Conservation (phyloP, 164 flowering plant species). For the Cinnamomum micranthum region DNA sequence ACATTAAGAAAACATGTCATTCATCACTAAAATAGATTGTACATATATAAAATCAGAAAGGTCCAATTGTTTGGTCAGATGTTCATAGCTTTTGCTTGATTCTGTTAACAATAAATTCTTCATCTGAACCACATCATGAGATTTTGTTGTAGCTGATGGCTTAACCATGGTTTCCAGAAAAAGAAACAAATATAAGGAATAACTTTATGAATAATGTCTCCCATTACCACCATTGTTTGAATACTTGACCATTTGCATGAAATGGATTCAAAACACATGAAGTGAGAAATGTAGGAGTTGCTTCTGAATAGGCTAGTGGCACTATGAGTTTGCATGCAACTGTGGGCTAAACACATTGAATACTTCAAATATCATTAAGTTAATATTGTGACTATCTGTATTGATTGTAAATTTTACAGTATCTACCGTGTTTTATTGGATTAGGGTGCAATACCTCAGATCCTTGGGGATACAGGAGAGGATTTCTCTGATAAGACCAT, state of each 20-base stretch:
- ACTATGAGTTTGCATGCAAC: too few species aligned
- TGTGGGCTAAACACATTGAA: not conserved
- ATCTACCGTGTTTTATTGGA: conserved; percentile 22
- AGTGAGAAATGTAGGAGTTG: not conserved
- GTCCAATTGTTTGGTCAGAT: too few species aligned
- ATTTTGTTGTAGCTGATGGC: not conserved
- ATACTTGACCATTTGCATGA: not conserved
- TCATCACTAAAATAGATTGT: too few species aligned
- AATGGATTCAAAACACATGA: not conserved
- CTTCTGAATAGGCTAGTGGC: too few species aligned
- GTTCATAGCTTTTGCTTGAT: too few species aligned
- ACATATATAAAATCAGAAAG: too few species aligned
- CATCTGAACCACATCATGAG: not conserved
- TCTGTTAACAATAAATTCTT: too few species aligned
- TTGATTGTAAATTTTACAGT: not conserved
- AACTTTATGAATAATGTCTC: not conserved
- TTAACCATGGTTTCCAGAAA: not conserved
- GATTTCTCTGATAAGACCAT: conserved; percentile 47
- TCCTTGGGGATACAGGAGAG: conserved; percentile 55
- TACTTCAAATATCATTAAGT: not conserved
- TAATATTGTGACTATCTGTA: not conserved
- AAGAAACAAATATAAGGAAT: not conserved
- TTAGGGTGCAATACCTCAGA: conserved; percentile 80
- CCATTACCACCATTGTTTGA: not conserved
- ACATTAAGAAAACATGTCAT: too few species aligned